Conservation (phyloP, 805 yeast species). For the Candida sanyiensis region DNA sequence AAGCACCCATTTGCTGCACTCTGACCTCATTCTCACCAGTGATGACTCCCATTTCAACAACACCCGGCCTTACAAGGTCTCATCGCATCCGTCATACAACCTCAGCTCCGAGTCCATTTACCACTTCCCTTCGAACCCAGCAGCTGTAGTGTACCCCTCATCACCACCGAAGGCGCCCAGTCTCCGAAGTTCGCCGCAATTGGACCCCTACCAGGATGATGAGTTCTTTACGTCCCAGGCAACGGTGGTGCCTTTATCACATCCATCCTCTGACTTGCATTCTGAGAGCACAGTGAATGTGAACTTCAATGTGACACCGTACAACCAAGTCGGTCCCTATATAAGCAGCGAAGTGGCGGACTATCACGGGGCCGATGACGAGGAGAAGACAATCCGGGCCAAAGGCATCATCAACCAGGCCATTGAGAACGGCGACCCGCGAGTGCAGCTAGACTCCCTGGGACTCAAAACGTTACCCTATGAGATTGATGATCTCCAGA, state of each 20-base stretch:
- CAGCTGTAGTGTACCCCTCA: constrained; percentile 14
- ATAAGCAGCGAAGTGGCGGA: constrained; percentile 20
- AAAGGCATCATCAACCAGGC: constrained; percentile 37
- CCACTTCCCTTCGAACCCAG: constrained; percentile 11
- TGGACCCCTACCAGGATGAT: constrained; percentile 4
- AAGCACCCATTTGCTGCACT: constrained; percentile 10
- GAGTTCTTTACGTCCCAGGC: constrained; percentile 21
- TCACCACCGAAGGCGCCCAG: constrained; percentile 20
- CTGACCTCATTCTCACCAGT: constrained; percentile 20
- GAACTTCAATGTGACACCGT: constrained; percentile 22
- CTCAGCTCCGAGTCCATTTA: constrained; percentile 23
- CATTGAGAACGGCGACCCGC: constrained; percentile 42
- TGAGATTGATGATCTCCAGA: constrained; percentile 51
- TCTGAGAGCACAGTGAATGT: constrained; percentile 20
- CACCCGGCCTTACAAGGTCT: constrained; percentile 9
- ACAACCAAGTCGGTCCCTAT: constrained; percentile 22
- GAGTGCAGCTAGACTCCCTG: constrained; percentile 43
- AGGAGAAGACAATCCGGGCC: constrained; percentile 27
- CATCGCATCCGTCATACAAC: constrained; percentile 18
- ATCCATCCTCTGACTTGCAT: constrained; percentile 12
- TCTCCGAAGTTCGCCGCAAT: constrained; percentile 18
- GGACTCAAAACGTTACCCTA: constrained; percentile 47
- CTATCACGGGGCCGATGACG: constrained; percentile 15
- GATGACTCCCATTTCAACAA: constrained; percentile 12
- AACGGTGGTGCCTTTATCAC: constrained; percentile 12